Base-by-base conservation (phyloP, 805 yeast genomes). In the Candida dajiaensis region DNA sequence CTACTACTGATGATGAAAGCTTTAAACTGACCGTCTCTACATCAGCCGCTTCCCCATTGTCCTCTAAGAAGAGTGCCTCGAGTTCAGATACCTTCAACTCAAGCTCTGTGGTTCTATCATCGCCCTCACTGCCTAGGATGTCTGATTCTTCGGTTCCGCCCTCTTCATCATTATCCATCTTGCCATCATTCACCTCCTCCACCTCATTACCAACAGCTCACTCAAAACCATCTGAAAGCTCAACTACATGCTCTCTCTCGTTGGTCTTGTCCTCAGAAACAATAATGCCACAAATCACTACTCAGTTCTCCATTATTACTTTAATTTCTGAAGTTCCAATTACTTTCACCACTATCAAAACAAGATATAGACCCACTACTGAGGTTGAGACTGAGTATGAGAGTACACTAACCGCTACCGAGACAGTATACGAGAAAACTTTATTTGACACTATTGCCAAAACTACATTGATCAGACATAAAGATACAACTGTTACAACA, bases 331-430 rank as follows among this genome's bases (percentile, higher is more conserved):
- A 33, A 19, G n/a, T 28, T 28, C 31, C 31, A 4, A 57, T 66
- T 20, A 56, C 61, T 0, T 54, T 49, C 19, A 52, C 53, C 9
- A 42, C 50, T 12, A 40, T 50, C 18, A 45, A 56, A 37, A 57
- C 57, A 1, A 45, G 58, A 6, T 46, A 43, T 21, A 44, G 60
- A 9, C 54, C 56, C 8, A 45, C 59, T 1, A 56, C 61, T 7
- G 41, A 47, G 6, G 38, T 54, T 2, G 56, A 48, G 20, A 56
- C 59, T 0, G 54, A 53, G 15, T 50, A 44, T 26, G 50, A 50
- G 3, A 44, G 42, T 15, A 48, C 51, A 0, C 53, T 56, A 3
- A 57, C 62, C 8, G n/a, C 47, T 3, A 45, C 46, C 0, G 43
- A 43, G 1, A 56, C 61, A 6, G 48, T 42, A 4, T 57, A 41